phyloP scores from a whole-genome alignment of 176 grass and related monocot genomes.

The Pontederia paniculata region DNA sequence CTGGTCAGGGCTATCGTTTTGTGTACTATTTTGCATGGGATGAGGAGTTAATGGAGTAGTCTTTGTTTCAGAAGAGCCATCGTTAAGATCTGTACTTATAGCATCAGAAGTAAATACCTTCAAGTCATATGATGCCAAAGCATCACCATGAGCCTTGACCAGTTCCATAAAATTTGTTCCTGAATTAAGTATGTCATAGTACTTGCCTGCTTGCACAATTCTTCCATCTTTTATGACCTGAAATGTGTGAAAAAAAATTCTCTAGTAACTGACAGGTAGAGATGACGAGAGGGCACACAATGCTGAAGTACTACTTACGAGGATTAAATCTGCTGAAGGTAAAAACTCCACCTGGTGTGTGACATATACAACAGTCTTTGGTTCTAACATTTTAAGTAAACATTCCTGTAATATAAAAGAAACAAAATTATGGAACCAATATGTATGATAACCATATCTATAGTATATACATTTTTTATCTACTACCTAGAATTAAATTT shows the following conservation, averaged over 20 bases:
- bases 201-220: conserved; percentile 68
- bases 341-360: conserved; percentile 5
- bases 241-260: neutral
- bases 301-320: neutral
- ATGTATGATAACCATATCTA: no score
- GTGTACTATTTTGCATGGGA: conserved; percentile 20
- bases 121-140: conserved; percentile 36
- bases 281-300: no score
- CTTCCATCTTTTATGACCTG: conserved; percentile 56
- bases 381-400: neutral
- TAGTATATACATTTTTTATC: no score
- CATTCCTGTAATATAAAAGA: neutral
- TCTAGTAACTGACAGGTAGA: neutral
- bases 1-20: conserved; percentile 30
- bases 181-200: conserved; percentile 45
- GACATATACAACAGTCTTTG: neutral
- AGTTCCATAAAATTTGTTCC: conserved; percentile 72
- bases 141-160: conserved; percentile 58
- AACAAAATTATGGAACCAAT: neutral
- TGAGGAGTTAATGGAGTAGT: conserved; percentile 6
- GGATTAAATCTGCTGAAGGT: conserved; percentile 1
- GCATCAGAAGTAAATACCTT: conserved; percentile 15
- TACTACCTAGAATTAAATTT: no score
- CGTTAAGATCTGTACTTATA: neutral
- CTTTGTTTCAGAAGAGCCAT: conserved; percentile 1